Evolutionary conservation across 2,329 filamentous ascomycete species (phyloP).

Genomic region (Epichloe coenophiala): DNA sequence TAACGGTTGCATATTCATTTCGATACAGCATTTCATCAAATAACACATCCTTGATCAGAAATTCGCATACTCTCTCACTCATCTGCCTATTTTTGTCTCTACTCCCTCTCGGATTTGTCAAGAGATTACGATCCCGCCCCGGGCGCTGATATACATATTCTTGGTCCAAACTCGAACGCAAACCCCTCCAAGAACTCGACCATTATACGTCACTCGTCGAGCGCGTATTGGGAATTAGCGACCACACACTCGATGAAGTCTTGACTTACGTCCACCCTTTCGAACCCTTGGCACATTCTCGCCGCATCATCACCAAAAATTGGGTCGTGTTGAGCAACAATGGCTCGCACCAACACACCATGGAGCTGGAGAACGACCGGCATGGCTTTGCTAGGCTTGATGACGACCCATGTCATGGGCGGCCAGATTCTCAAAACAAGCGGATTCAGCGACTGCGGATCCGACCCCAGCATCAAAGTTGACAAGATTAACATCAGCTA

Average conservation of each 20-base stretch:
- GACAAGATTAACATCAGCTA: conserved; percentile 66
- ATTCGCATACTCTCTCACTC: not conserved
- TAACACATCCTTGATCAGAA: not conserved
- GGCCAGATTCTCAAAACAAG: conserved; percentile 64
- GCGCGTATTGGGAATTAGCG: too few species aligned
- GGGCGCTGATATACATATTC: not conserved
- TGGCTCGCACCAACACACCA: conserved; percentile 18
- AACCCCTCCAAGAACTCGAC: too few species aligned
- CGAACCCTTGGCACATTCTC: too few species aligned
- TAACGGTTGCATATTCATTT: not conserved
- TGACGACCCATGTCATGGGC: conserved; percentile 40
- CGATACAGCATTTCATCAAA: not conserved
- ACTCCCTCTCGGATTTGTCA: not conserved
- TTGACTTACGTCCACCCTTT: too few species aligned
- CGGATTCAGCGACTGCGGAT: conserved; percentile 61
- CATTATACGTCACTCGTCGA: too few species aligned
- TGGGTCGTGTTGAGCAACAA: conserved; percentile 11
- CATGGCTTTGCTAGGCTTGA: conserved; percentile 20
- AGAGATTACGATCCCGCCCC: not conserved
- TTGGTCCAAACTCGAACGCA: too few species aligned
- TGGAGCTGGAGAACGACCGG: conserved; percentile 17
- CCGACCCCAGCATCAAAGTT: conserved; percentile 46
- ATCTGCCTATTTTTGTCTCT: not conserved
- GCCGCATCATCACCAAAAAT: too few species aligned
- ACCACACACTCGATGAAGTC: too few species aligned